Evolutionary conservation across 2,329 filamentous ascomycete genomes (phyloP).

Genomic region (Pseudogymnoascus sp.): DNA sequence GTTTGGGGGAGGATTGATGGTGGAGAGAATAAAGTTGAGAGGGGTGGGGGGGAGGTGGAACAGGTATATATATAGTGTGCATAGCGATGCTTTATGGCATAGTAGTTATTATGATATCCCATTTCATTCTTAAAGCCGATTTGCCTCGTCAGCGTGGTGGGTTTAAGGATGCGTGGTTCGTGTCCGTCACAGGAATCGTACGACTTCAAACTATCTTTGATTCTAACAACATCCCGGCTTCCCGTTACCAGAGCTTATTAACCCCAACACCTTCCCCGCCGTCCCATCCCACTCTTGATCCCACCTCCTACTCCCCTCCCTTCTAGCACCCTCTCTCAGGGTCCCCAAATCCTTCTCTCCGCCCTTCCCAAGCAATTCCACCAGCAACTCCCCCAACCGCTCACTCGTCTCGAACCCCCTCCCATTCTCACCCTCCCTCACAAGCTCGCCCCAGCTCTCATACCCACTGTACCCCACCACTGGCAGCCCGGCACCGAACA

Average conservation of each 20-base stretch:
- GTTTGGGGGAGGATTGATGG: conserved; percentile 60
- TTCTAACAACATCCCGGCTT: neutral
- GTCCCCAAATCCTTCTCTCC: conserved; percentile 47
- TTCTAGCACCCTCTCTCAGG: conserved; percentile 61
- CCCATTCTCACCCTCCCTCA: conserved; percentile 79
- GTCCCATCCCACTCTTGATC: conserved; percentile 87
- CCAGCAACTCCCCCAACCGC: conserved; percentile 57
- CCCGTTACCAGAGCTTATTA: conserved; percentile 19
- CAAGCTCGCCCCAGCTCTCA: conserved; percentile 83
- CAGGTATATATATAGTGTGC: neutral
- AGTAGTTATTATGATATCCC: conserved; percentile 4
- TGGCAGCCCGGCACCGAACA: conserved; percentile 91
- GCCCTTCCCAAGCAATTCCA: conserved; percentile 53
- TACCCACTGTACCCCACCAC: conserved; percentile 82
- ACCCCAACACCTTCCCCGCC: conserved; percentile 62
- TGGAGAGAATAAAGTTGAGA: neutral
- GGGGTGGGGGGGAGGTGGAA: neutral
- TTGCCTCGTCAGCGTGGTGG: neutral
- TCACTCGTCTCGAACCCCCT: conserved; percentile 69
- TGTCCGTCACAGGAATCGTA: neutral
- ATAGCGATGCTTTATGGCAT: neutral
- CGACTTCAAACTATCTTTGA: neutral
- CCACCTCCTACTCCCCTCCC: conserved; percentile 74
- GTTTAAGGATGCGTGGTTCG: neutral
- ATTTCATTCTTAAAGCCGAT: neutral